Evolutionary conservation across 805 yeast genomes (phyloP).

Genomic region (Blastobotrys chiropterorum): DNA sequence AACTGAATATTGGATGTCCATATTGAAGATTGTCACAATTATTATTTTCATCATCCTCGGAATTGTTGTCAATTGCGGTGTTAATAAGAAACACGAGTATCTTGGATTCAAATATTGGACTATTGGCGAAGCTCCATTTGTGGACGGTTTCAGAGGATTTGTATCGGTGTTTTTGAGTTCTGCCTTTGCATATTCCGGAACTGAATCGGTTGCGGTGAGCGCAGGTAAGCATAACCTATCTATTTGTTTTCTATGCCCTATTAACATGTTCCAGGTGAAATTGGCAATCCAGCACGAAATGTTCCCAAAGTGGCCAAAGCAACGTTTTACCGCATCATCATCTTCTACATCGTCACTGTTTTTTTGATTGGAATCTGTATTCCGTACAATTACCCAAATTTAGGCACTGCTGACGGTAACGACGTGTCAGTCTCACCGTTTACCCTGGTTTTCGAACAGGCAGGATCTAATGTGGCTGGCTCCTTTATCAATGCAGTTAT

Average conservation of each 20-base stretch:
- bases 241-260: too few relatives aligned
- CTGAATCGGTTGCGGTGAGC: constrained; percentile 51
- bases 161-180: constrained; percentile 54
- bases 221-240: too few relatives aligned
- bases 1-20: constrained; percentile 63
- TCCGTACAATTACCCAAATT: constrained; percentile 45
- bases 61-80: constrained; percentile 53
- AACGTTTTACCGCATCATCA: constrained; percentile 47
- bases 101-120: constrained; percentile 55
- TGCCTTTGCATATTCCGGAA: constrained; percentile 52
- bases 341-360: constrained; percentile 49
- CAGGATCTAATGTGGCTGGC: not conserved
- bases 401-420: constrained; percentile 36
- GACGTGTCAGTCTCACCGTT: not conserved
- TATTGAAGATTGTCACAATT: constrained; percentile 58
- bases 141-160: constrained; percentile 33
- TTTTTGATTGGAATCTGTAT: constrained; percentile 55
- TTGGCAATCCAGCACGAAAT: constrained; percentile 51
- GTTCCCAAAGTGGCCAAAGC: constrained; percentile 54
- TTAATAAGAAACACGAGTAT: constrained; percentile 41
- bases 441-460: not conserved
- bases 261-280: too few relatives aligned
- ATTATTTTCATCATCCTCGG: constrained; percentile 56
- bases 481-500: not conserved
- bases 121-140: constrained; percentile 41